A percentile compares a stretch with the other conserved stretches of the same genome.
phyloP scores from a whole-genome alignment of 164 flowering plant species.

The Umbellularia californica region DNA sequence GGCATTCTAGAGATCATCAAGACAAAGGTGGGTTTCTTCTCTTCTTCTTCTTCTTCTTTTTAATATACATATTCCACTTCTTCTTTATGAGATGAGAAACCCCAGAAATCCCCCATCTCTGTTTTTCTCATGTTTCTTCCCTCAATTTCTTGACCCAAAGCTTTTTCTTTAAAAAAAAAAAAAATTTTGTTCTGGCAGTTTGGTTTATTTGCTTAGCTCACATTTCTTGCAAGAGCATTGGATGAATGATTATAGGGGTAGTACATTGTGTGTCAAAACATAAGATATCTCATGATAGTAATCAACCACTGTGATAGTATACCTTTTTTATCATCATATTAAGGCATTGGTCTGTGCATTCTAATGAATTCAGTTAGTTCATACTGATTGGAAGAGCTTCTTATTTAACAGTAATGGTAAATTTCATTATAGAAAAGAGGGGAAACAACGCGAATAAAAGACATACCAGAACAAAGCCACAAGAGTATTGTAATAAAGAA shows the following conservation, averaged over 20 bases:
- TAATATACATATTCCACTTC: neutral
- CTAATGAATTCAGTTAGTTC: neutral
- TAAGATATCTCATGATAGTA: neutral
- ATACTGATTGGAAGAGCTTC: too few relatives aligned
- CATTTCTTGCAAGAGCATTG: neutral
- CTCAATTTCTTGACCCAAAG: neutral
- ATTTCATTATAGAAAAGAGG: too few relatives aligned
- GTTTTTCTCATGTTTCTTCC: neutral
- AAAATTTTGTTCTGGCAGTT: neutral
- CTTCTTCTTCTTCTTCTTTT: neutral
- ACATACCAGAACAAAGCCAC: too few relatives aligned
- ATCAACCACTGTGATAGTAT: neutral
- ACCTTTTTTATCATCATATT: too few relatives aligned
- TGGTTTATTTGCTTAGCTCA: neutral
- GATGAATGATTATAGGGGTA: neutral
- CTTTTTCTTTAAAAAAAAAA: neutral
- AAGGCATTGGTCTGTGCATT: neutral
- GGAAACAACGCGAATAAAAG: too few relatives aligned
- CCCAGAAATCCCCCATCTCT: neutral
- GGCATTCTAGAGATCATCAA: neutral
- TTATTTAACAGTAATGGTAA: too few relatives aligned
- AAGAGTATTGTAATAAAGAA: too few relatives aligned
- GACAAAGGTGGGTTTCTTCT: constrained; percentile 7
- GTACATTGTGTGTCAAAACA: neutral
- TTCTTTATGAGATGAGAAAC: neutral